Evolutionary conservation across 495 filamentous ascomycete genomes (phyloP).

Genomic region (Massariosphaeria phaeospora): DNA sequence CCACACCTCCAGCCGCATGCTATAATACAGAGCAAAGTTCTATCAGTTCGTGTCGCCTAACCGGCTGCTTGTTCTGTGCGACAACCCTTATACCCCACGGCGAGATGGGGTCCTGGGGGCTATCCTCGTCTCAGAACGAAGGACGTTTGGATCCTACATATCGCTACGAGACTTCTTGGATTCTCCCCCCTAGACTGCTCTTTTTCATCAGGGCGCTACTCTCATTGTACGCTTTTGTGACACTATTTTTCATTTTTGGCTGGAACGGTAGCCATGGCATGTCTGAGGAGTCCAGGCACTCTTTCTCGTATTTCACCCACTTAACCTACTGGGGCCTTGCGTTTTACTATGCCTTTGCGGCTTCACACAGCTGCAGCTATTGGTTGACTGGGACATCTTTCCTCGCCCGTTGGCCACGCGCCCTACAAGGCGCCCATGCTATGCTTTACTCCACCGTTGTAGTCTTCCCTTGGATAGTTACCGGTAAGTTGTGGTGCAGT

Average conservation of each 20-base stretch:
- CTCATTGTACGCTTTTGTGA: conserved; percentile 65
- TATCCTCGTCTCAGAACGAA: neutral
- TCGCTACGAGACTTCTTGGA: conserved; percentile 71
- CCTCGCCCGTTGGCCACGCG: conserved; percentile 56
- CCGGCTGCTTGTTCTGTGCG: too few relatives aligned
- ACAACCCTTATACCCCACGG: too few relatives aligned
- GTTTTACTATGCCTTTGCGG: conserved; percentile 66
- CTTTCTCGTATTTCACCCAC: conserved; percentile 77
- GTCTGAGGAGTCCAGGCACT: conserved; percentile 39
- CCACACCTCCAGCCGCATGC: too few relatives aligned
- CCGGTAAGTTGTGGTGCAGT: conserved; percentile 37
- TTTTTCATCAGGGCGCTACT: conserved; percentile 56
- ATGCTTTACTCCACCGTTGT: conserved; percentile 62
- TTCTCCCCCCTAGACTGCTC: conserved; percentile 60
- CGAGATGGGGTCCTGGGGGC: neutral
- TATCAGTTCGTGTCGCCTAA: too few relatives aligned
- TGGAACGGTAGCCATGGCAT: conserved; percentile 49
- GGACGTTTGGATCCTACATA: conserved; percentile 34
- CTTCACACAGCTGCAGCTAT: conserved; percentile 64
- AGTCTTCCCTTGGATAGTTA: conserved; percentile 63
- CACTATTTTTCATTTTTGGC: conserved; percentile 62
- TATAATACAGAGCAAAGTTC: too few relatives aligned
- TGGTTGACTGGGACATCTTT: conserved; percentile 49
- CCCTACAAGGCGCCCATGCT: conserved; percentile 60
- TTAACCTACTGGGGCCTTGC: conserved; percentile 73